Evolutionary conservation across 305 asterid genomes (phyloP), one percentile per base, ranked within the genome.

Genomic region (Coffea humblotiana): DNA sequence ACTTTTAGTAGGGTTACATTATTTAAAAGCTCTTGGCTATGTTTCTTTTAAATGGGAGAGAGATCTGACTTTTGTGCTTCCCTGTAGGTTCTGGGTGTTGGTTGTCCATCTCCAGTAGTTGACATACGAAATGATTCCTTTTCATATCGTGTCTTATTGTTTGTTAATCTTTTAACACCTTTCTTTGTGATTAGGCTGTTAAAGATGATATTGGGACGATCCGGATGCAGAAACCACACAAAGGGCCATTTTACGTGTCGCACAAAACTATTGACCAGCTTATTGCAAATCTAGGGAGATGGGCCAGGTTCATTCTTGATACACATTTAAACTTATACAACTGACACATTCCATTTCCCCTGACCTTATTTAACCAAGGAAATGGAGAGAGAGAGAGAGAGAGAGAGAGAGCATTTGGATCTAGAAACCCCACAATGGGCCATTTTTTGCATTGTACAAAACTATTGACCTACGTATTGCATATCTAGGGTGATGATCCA

Each of bases 221-320:
- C 81, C 92, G 98, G 78, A 89, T 96, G 77, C 99, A 94, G 90
- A 91, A 90, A 77, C 98, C 98, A 40, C 91, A 87, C 75, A 94
- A 96, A 87, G 98, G 99, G 83, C 99, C 99, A 27, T 96, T 94
- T 90, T 94, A 93, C 83, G 98, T 94, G 80, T 86, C 98, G 75
- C 96, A 88, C 85, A 94, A 92, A 87, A 85, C 95, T 82, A 88
- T 94, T 86, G 98, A 96, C 82, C 98, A 96, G 89, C 92, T 96
- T 86, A 93, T 94, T 84, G 96, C 91, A 71, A 96, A 95, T 89
- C 97, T 94, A 81, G 98, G 98, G 86, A 96, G 87, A 84, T 96
- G 99, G 98, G 94, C 99, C 80, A 96, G 98, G 99, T 94, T 77
- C 65, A 40, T 58, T 83, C 71, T 27, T 82, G 13, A 37, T 56